Conservation (phyloP, 75 land plant species). For the Pinus tabuliformis region DNA sequence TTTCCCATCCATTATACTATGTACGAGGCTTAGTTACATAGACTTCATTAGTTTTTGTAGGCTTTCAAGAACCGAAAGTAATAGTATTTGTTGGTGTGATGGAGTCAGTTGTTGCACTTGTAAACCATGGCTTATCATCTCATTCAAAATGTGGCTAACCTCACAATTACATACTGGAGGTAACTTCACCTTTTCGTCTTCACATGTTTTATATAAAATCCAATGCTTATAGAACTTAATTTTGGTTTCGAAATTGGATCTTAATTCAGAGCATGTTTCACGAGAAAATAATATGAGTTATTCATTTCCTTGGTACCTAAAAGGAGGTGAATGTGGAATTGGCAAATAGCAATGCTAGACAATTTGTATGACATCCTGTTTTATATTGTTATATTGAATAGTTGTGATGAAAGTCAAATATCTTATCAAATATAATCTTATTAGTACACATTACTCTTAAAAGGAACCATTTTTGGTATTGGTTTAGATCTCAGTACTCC, state of each 20-base stretch:
- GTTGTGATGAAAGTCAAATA: background rate
- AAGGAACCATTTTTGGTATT: constrained; percentile 92
- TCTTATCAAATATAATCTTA: background rate
- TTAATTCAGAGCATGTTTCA: background rate
- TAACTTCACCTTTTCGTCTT: constrained; percentile 92
- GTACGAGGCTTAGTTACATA: constrained; percentile 88
- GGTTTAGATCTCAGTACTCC: constrained; percentile 73
- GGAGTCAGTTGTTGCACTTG: constrained; percentile 67
- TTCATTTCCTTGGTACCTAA: background rate
- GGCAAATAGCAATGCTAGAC: background rate
- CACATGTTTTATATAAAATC: constrained; percentile 61
- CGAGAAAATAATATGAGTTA: background rate
- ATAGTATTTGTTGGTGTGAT: constrained; percentile 59
- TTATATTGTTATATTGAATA: too few relatives aligned
- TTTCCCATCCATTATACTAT: constrained; percentile 87
- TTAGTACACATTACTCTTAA: constrained; percentile 6
- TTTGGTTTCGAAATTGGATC: background rate
- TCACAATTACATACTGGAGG: constrained; percentile 86
- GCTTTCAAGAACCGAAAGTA: constrained; percentile 35
- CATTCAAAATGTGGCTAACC: constrained; percentile 91
- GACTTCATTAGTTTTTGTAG: constrained; percentile 64
- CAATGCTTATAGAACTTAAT: background rate
- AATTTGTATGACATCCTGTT: background rate
- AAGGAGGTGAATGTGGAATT: too few relatives aligned
- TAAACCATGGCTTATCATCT: constrained; percentile 54